Conservation (phyloP, 179 eudicot genomes). For the Heliamphora ciliata region DNA sequence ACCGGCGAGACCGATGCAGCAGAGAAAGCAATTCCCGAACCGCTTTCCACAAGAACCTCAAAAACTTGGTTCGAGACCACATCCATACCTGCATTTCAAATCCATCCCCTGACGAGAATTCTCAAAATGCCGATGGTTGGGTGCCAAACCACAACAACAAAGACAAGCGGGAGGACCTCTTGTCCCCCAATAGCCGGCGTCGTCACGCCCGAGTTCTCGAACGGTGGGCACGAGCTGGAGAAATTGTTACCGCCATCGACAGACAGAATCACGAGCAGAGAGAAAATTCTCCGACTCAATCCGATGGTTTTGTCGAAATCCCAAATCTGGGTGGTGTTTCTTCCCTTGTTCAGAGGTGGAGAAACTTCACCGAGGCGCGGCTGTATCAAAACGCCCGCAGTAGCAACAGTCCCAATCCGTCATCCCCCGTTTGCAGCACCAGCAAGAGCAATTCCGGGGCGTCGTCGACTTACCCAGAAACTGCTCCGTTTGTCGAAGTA, state of each 20-base stretch:
- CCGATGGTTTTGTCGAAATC: constrained; percentile 22
- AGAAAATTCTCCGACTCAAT: constrained; percentile 30
- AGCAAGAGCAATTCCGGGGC: not conserved
- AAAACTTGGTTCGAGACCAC: constrained; percentile 33
- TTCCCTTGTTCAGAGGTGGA: constrained; percentile 62
- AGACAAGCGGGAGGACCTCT: not conserved
- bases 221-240: constrained; percentile 26
- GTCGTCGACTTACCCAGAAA: not conserved
- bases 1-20: constrained; percentile 16
- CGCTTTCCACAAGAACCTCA: constrained; percentile 34
- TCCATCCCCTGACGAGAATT: constrained; percentile 5
- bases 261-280: not conserved
- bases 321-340: constrained; percentile 45
- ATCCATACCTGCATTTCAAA: constrained; percentile 17
- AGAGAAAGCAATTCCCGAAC: constrained; percentile 14
- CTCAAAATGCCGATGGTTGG: not conserved
- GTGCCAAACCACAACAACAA: not conserved
- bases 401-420: not conserved
- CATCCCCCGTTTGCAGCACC: not conserved
- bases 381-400: not conserved
- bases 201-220: not conserved
- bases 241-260: constrained; percentile 9
- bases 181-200: not conserved
- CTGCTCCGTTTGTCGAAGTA: not conserved
- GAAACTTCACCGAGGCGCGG: constrained; percentile 30